Conservation (phyloP, 352 stramenopile genomes). For the Globisporangium canariense region DNA sequence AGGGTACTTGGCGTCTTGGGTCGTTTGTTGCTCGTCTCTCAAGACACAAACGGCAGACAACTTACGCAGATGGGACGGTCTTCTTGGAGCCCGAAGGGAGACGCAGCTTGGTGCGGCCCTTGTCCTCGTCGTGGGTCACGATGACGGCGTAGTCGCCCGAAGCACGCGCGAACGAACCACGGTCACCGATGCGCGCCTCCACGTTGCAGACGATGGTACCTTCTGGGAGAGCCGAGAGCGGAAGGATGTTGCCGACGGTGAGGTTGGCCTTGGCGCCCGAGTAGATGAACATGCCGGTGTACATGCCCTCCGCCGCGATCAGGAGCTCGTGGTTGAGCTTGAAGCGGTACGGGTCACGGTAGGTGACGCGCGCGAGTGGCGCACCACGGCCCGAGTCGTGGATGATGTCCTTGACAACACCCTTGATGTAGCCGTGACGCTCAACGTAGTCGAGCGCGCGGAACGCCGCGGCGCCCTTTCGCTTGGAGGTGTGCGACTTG, state of each 20-base stretch:
- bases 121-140: constrained; percentile 98
- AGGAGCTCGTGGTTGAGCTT: constrained; percentile 95
- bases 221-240: constrained; percentile 94
- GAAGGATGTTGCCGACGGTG: constrained; percentile 97
- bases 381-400: constrained; percentile 97
- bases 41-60: constrained; percentile 32
- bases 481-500: constrained; percentile 80
- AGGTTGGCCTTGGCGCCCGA: constrained; percentile 95
- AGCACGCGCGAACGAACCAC: constrained; percentile 94
- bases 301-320: constrained; percentile 97
- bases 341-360: constrained; percentile 90
- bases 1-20: constrained; percentile 10
- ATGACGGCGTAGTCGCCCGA: constrained; percentile 99
- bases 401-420: constrained; percentile 98
- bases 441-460: constrained; percentile 90
- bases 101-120: constrained; percentile 95
- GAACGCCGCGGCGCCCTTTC: constrained; percentile 73
- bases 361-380: constrained; percentile 94
- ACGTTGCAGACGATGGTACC: constrained; percentile 99
- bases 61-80: constrained; percentile 91
- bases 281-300: constrained; percentile 99
- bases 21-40: constrained; percentile 4
- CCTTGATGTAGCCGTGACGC: constrained; percentile 97
- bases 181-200: constrained; percentile 94
- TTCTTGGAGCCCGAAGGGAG: constrained; percentile 97